Evolutionary conservation across 148 eudicot species (phyloP).

Genomic region (Silene uniflora): DNA sequence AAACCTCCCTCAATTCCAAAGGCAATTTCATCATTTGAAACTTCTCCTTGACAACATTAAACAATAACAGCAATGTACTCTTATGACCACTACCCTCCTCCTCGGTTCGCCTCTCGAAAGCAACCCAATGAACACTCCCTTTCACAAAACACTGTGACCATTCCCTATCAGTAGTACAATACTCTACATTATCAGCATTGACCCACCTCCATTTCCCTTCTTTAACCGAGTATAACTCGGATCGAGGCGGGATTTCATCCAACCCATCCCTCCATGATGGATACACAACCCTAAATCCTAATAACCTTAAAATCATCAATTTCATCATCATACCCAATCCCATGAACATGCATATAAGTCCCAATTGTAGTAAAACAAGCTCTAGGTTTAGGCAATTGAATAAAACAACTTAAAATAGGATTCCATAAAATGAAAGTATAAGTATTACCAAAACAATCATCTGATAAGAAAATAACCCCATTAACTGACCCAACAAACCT

Average conservation of each 20-base stretch:
- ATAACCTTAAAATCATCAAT: conserved; percentile 3
- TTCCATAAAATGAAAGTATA: neutral
- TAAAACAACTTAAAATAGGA: conserved; percentile 6
- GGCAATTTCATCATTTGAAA: conserved; percentile 15
- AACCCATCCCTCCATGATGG: neutral
- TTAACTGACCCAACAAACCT: conserved; percentile 11
- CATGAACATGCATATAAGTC: neutral
- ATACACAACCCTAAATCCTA: neutral
- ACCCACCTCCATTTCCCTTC: no score
- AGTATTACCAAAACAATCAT: conserved; percentile 1
- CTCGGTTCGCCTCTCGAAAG: no score
- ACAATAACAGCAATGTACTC: conserved; percentile 8
- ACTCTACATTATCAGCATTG: no score
- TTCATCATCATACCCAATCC: conserved; percentile 5
- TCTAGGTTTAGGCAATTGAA: conserved; percentile 6
- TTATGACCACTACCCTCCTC: conserved; percentile 1
- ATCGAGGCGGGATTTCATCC: no score
- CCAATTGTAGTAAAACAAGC: neutral
- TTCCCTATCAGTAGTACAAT: no score
- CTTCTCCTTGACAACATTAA: conserved; percentile 8
- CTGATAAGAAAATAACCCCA: conserved; percentile 6
- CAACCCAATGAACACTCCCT: no score
- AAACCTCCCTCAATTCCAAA: conserved; percentile 7
- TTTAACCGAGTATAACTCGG: no score
- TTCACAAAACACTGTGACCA: no score